Conservation (phyloP, 2,329 filamentous ascomycete genomes). For the Talaromyces sp. region DNA sequence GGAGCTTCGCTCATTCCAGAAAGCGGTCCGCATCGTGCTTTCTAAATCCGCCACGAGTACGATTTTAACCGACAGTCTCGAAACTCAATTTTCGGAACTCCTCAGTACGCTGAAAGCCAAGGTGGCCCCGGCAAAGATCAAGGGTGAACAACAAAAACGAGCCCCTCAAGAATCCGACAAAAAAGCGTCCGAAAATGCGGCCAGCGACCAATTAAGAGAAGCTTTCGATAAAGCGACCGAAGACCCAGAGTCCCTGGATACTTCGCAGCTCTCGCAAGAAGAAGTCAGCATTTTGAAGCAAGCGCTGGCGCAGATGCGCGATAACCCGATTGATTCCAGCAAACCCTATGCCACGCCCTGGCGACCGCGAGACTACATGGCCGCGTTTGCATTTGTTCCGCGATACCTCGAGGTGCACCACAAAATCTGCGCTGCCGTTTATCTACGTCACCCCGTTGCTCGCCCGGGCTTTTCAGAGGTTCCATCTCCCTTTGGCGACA, state of each 20-base stretch:
- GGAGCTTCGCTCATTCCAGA: conserved; percentile 67
- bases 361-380: conserved; percentile 80
- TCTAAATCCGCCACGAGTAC: conserved; percentile 45
- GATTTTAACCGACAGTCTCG: conserved; percentile 43
- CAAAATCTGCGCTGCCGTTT: conserved; percentile 91
- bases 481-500: conserved; percentile 71
- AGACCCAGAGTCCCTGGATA: conserved; percentile 30
- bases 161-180: conserved; percentile 9
- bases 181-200: conserved; percentile 13
- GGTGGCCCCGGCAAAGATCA: conserved; percentile 14
- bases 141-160: conserved; percentile 14
- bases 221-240: conserved; percentile 26
- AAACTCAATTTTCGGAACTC: conserved; percentile 52
- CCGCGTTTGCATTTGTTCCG: conserved; percentile 89
- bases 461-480: conserved; percentile 74
- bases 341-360: conserved; percentile 93
- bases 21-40: conserved; percentile 59
- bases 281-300: conserved; percentile 43
- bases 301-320: conserved; percentile 60
- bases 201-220: conserved; percentile 25
- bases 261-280: conserved; percentile 44
- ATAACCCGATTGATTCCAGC: conserved; percentile 69
- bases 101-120: conserved; percentile 45
- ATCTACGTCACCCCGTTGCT: conserved; percentile 88
- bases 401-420: conserved; percentile 97